phyloP scores from a whole-genome alignment of 768 basidiomycete species.

The Tulasnella sp. region DNA sequence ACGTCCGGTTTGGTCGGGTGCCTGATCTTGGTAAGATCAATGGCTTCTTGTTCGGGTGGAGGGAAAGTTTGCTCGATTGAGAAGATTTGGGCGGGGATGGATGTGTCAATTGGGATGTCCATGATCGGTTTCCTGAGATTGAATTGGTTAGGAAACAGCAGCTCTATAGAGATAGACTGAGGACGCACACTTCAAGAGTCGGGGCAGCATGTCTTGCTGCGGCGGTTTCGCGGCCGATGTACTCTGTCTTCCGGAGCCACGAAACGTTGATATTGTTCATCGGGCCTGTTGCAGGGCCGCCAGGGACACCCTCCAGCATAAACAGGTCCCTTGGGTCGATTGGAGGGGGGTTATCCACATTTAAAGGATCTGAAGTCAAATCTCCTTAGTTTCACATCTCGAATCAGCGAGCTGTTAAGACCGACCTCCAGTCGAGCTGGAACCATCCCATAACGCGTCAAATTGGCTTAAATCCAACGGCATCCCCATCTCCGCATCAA shows the following conservation, averaged over 20 bases:
- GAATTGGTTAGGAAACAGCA: conserved; percentile 22
- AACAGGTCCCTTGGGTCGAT: conserved; percentile 69
- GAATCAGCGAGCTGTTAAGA: conserved; percentile 6
- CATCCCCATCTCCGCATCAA: conserved; percentile 96
- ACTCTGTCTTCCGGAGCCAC: conserved; percentile 90
- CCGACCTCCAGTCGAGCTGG: conserved; percentile 43
- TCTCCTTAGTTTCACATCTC: background rate
- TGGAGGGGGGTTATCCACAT: conserved; percentile 34
- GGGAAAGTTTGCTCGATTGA: conserved; percentile 71
- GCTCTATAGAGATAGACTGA: conserved; percentile 12
- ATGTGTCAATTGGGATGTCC: conserved; percentile 50
- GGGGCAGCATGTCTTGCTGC: background rate
- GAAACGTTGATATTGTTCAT: conserved; percentile 45
- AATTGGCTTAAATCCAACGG: conserved; percentile 78
- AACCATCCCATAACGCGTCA: conserved; percentile 76
- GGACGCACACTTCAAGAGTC: conserved; percentile 21
- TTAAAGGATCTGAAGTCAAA: background rate
- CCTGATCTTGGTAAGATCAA: conserved; percentile 44
- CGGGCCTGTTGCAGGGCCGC: background rate
- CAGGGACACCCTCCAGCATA: conserved; percentile 51
- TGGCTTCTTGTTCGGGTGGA: conserved; percentile 38
- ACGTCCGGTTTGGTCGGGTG: conserved; percentile 74
- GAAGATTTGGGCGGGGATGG: conserved; percentile 58
- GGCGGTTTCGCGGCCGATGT: conserved; percentile 53
- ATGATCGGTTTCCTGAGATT: conserved; percentile 36